A percentile compares a stretch with the other conserved stretches of the same genome.
These are phyloP conservation scores for Argentina anserina DNA, from an alignment of 306 rosid species.

Conservation along the genomic window DNA sequence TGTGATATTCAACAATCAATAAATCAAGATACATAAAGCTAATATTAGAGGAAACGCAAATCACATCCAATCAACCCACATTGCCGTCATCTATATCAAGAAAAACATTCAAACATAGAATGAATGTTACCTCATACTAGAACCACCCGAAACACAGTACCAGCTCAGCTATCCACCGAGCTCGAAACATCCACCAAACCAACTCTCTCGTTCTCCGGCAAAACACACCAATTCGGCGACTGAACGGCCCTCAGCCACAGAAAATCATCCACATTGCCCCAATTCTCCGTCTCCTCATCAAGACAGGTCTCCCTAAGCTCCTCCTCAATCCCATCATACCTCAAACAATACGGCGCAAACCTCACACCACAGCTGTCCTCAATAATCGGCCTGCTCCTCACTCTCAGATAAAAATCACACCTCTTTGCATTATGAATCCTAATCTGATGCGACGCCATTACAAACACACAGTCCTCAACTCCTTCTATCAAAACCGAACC, in stretches of 20 bases:
- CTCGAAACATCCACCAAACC: slow-evolving; percentile 35
- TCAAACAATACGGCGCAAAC: slow-evolving; percentile 76
- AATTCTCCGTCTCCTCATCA: slow-evolving; percentile 59
- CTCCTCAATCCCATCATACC: slow-evolving; percentile 55
- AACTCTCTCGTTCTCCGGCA: slow-evolving; percentile 67
- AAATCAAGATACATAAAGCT: neutral
- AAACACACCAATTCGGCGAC: slow-evolving; percentile 79
- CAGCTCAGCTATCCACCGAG: slow-evolving; percentile 28
- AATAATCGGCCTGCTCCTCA: slow-evolving; percentile 86
- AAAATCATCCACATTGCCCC: slow-evolving; percentile 92
- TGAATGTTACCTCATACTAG: slow-evolving; percentile 8
- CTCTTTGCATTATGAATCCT: slow-evolving; percentile 65
- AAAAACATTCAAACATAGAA: neutral
- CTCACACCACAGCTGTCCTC: slow-evolving; percentile 58
- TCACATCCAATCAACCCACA: neutral
- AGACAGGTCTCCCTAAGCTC: slow-evolving; percentile 63
- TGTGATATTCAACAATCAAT: neutral
- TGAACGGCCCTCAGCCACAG: slow-evolving; percentile 70
- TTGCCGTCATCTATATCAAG: neutral
- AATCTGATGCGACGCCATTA: slow-evolving; percentile 80
- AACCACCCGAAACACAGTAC: neutral
- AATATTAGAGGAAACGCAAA: neutral
- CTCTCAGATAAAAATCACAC: slow-evolving; percentile 72
- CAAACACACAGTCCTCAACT: slow-evolving; percentile 62
- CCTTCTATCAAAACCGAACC: slow-evolving; percentile 69